Evolutionary conservation across 2,329 filamentous ascomycete genomes (phyloP), one percentile per base, ranked within the genome.

Genomic region (Cladophialophora chaetospira): DNA sequence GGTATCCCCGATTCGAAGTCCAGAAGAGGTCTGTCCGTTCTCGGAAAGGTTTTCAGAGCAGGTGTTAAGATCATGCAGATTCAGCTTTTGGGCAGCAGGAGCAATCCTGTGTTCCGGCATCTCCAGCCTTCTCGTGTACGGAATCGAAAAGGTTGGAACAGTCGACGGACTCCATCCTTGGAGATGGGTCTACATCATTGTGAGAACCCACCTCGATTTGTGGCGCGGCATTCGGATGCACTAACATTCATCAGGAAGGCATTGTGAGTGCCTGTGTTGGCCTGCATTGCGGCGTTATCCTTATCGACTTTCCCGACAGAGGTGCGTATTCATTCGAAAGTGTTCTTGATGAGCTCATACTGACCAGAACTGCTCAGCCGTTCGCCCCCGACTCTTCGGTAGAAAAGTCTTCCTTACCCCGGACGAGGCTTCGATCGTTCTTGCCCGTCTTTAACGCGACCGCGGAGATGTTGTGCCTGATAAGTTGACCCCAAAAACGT

Each of bases 1-100:
- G 71, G 70, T 73, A 73, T 54, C 65, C 64, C n/a, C 62, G 72
- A 3, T 71, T 68, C 38, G 71, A 73, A 56, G 68, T 73, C 3
- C 70, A 65, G 10, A 67, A 67, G 33, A 55, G 68, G 42, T 57
- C 61, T 23, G 57, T 62, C 11, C 28, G 28, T 31, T n/a, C n/a
- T n/a, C n/a, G n/a, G n/a, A n/a, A n/a, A n/a, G n/a, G n/a, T n/a
- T n/a, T n/a, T n/a, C n/a, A n/a, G n/a, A n/a, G n/a, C n/a, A n/a
- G n/a, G n/a, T n/a, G n/a, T n/a, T n/a, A n/a, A n/a, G n/a, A n/a
- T n/a, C n/a, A n/a, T n/a, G n/a, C n/a, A n/a, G n/a, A n/a, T n/a
- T n/a, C 8, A 43, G 38, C 5, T 66, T 67, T 23, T 67, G 60
- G 57, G 33, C 62, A 2, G 45, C 63, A n/a, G 65, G 62, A n/a